phyloP scores from a whole-genome alignment of 2,329 filamentous ascomycete species.

The Paramyrothecium roridum region DNA sequence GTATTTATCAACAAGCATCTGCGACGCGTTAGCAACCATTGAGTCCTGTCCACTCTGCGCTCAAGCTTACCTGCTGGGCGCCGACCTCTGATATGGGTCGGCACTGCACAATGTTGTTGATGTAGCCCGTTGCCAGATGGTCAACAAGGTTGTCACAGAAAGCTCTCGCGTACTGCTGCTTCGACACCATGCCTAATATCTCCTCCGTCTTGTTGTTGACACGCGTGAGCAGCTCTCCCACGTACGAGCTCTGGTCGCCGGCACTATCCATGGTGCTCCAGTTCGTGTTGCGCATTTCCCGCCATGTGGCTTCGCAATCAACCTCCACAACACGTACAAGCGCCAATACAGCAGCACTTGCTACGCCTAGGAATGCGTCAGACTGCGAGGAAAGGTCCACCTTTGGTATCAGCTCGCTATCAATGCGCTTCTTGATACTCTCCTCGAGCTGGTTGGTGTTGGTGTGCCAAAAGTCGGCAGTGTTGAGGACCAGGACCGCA shows the following conservation, averaged over 20 bases:
- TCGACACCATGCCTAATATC: conserved; percentile 74
- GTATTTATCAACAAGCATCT: conserved; percentile 97
- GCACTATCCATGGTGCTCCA: conserved; percentile 94
- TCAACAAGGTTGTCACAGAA: conserved; percentile 98
- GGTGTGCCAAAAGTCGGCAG: conserved; percentile 93
- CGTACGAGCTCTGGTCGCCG: conserved; percentile 90
- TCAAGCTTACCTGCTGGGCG: conserved; percentile 71
- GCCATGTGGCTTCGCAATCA: conserved; percentile 82
- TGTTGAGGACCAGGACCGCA: conserved; percentile 84
- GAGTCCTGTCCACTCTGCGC: neutral
- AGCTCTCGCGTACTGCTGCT: conserved; percentile 89
- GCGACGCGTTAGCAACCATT: conserved; percentile 16
- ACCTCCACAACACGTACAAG: conserved; percentile 81
- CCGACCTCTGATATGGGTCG: conserved; percentile 90
- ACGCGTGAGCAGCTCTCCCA: conserved; percentile 73
- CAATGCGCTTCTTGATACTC: conserved; percentile 87
- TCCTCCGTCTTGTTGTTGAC: conserved; percentile 71
- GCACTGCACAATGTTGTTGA: conserved; percentile 82
- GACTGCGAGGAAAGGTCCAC: conserved; percentile 92
- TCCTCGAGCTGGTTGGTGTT: conserved; percentile 94
- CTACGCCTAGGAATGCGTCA: conserved; percentile 93
- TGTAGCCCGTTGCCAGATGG: conserved; percentile 73
- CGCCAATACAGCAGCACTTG: conserved; percentile 78
- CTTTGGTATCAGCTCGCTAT: conserved; percentile 68
- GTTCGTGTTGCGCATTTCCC: conserved; percentile 94